phyloP scores from a whole-genome alignment of 768 basidiomycete species.

The Pleurotus ostreatus region DNA sequence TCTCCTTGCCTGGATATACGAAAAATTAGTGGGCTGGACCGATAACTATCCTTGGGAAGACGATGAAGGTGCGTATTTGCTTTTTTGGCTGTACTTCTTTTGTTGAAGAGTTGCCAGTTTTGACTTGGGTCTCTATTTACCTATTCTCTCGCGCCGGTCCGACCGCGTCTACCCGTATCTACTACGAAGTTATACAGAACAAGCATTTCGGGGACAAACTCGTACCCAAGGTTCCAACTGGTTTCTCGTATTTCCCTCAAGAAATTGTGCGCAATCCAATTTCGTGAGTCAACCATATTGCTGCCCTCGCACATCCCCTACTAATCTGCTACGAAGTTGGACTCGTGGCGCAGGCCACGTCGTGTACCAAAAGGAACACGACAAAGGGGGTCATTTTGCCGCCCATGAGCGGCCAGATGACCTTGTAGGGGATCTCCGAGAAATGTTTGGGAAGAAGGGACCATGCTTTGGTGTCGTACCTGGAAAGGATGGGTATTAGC shows the following conservation, averaged over 20 bases:
- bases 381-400: constrained; percentile 56
- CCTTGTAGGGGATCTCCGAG: constrained; percentile 45
- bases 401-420: constrained; percentile 44
- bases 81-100: not conserved
- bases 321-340: constrained; percentile 34
- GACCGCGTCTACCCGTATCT: constrained; percentile 52
- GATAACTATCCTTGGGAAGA: constrained; percentile 55
- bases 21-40: constrained; percentile 44
- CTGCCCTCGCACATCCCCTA: not conserved
- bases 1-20: constrained; percentile 50
- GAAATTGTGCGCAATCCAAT: constrained; percentile 24
- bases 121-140: constrained; percentile 60
- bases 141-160: constrained; percentile 59
- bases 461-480: constrained; percentile 44
- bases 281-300: not conserved
- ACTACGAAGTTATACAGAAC: constrained; percentile 40
- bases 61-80: constrained; percentile 40
- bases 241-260: constrained; percentile 44
- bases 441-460: constrained; percentile 53
- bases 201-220: constrained; percentile 9
- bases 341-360: constrained; percentile 26
- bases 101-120: constrained; percentile 30
- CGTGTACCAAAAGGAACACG: constrained; percentile 47
- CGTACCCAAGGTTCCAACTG: constrained; percentile 34
- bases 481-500: constrained; percentile 37